Evolutionary conservation across 345 rosid genomes (phyloP), one percentile per base, ranked within the genome.

Genomic region (Eucalyptus guilfoylei): DNA sequence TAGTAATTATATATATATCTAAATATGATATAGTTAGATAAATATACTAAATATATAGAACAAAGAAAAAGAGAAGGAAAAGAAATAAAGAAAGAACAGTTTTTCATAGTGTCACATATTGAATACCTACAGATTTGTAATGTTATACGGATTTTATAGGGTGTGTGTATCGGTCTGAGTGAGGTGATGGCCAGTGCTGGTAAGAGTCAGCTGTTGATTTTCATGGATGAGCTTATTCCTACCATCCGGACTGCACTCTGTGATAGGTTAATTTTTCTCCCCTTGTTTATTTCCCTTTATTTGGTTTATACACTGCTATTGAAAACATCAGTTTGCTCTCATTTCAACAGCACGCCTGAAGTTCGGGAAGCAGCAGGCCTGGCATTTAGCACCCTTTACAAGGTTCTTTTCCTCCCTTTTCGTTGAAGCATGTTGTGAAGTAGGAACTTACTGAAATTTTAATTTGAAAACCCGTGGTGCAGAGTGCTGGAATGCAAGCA

Each of bases 181-280:
- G 99, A 98, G 93, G 99, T 98, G 91, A 98, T 98, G 99, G 99
- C 94, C 88, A 93, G 99, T 95, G 99, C 99, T 91, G 99, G 97
- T 83, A 96, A 91, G 93, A 96, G 95, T 93, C 99, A 98, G 91
- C 92, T 98, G 89, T 92, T 97, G 89, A 96, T 94, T 94, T 98
- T 95, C 93, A 96, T 98, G 99, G 98, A 98, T 86, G 95, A 97
- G 89, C 98, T 98, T 64, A 98, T 98, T 89, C 97, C 99, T 87
- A 95, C 99, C 23, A 97, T 98, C 85, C 94, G 99, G 90, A 94
- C 96, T 30, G 99, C 99, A 32, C 99, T 98, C 86, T 98, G 99
- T 93, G 99, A 98, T 90, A 95, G 98, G 99, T 98, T 92, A 58
- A 91, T 89, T 86, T 42, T 72, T 47, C 62, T 19, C 88, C 28